phyloP scores from a whole-genome alignment of 78 protist genomes.

The Tieghemostelium lacteum region DNA sequence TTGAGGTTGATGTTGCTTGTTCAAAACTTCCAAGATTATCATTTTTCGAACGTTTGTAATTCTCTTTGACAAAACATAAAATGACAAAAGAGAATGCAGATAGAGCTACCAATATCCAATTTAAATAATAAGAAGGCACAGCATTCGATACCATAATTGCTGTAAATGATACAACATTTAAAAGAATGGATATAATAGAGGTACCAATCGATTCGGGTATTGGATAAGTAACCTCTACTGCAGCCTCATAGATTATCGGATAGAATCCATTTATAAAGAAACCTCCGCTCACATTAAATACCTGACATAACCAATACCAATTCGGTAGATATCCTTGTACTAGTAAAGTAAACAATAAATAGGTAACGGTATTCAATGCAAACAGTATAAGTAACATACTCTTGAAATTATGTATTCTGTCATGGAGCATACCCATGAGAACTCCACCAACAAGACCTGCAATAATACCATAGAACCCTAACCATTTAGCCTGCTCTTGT shows the following conservation, averaged over 20 bases:
- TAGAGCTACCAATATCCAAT: slow-evolving; percentile 49
- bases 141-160: slow-evolving; percentile 14
- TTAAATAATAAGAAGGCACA: slow-evolving; percentile 7
- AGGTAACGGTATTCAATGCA: slow-evolving; percentile 4
- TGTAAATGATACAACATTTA: slow-evolving; percentile 40
- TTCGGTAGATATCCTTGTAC: slow-evolving; percentile 16
- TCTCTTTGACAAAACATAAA: slow-evolving; percentile 36
- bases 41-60: slow-evolving; percentile 43
- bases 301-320: slow-evolving; percentile 63
- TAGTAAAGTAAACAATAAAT: slow-evolving; percentile 25
- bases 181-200: slow-evolving; percentile 36
- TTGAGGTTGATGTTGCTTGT: too few species aligned
- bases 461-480: slow-evolving; percentile 74
- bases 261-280: slow-evolving; percentile 45
- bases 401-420: slow-evolving; percentile 47
- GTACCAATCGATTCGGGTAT: slow-evolving; percentile 60
- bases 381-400: slow-evolving; percentile 3
- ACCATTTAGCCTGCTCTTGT: slow-evolving; percentile 41
- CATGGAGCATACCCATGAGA: slow-evolving; percentile 20
- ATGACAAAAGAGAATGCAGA: slow-evolving; percentile 15
- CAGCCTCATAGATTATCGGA: slow-evolving; percentile 69
- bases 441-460: slow-evolving; percentile 71
- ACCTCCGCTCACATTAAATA: slow-evolving; percentile 49
- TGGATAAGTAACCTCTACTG: slow-evolving; percentile 45
- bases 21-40: slow-evolving; percentile 53